These are phyloP conservation scores for Trichoderma sp. DNA, from an alignment of 2,329 filamentous ascomycete genomes.

Conservation along the genomic window DNA sequence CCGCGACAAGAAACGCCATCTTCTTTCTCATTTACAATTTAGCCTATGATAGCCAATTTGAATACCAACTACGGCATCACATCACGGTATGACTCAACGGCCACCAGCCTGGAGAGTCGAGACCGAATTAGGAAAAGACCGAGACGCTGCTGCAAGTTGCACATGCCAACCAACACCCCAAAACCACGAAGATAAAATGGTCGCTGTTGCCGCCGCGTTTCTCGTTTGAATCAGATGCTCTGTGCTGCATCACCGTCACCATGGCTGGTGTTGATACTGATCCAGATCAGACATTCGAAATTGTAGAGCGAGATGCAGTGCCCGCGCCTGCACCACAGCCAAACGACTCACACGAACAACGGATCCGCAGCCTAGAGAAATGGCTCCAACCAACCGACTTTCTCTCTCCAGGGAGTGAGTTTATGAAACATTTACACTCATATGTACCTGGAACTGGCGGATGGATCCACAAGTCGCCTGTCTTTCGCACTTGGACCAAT, in stretches of 20 bases:
- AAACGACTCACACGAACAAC: not conserved
- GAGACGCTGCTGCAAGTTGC: not conserved
- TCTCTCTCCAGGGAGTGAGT: not conserved
- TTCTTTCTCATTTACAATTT: not conserved
- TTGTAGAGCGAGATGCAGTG: not conserved
- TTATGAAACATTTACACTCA: not conserved
- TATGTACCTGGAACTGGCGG: not conserved
- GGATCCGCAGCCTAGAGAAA: not conserved
- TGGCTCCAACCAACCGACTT: not conserved
- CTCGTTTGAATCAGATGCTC: not conserved
- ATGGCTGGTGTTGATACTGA: not conserved
- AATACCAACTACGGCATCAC: not conserved
- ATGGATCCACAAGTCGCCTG: not conserved
- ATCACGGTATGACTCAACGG: not conserved
- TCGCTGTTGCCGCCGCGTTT: not conserved
- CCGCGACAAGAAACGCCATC: not conserved
- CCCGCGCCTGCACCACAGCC: not conserved
- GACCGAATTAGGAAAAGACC: not conserved
- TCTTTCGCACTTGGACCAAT: not conserved
- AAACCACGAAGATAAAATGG: not conserved
- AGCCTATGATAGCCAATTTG: not conserved
- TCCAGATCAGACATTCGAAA: not conserved
- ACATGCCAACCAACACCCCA: not conserved
- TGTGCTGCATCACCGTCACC: not conserved
- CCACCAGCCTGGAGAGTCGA: not conserved